Conservation (phyloP, 306 rosid species). For the Quercus dentata region DNA sequence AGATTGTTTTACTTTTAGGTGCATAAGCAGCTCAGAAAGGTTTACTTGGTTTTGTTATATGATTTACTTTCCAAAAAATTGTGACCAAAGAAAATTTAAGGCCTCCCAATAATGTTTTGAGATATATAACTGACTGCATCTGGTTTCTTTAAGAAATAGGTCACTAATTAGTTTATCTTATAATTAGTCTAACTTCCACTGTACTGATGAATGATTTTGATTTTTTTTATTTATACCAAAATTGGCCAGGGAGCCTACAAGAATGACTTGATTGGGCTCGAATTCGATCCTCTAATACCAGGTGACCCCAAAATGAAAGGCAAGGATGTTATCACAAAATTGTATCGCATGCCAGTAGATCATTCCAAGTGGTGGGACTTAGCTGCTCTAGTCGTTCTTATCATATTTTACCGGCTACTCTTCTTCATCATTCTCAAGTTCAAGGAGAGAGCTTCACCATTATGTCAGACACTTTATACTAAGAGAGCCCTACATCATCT, state of each 20-base stretch:
- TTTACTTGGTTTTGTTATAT: not conserved
- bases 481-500: conserved; percentile 44
- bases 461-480: conserved; percentile 30
- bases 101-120: not conserved
- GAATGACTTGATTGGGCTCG: conserved; percentile 68
- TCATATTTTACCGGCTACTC: conserved; percentile 34
- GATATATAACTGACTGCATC: not conserved
- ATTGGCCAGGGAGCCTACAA: conserved; percentile 53
- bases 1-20: not conserved
- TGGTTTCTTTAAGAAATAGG: not conserved
- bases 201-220: not conserved
- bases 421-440: conserved; percentile 42
- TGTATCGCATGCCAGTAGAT: conserved; percentile 37
- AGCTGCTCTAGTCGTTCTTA: conserved; percentile 32
- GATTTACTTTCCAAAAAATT: not conserved
- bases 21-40: not conserved
- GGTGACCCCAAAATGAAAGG: conserved; percentile 49
- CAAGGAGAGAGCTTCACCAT: conserved; percentile 46
- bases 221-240: not conserved
- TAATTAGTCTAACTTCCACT: not conserved
- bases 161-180: not conserved
- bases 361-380: conserved; percentile 72
- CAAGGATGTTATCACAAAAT: conserved; percentile 33
- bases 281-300: conserved; percentile 48
- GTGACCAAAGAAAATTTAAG: not conserved